Evolutionary conservation across 129 eudicot species (phyloP), one percentile per base, ranked within the genome.

Genomic region (Cynara cardunculus): DNA sequence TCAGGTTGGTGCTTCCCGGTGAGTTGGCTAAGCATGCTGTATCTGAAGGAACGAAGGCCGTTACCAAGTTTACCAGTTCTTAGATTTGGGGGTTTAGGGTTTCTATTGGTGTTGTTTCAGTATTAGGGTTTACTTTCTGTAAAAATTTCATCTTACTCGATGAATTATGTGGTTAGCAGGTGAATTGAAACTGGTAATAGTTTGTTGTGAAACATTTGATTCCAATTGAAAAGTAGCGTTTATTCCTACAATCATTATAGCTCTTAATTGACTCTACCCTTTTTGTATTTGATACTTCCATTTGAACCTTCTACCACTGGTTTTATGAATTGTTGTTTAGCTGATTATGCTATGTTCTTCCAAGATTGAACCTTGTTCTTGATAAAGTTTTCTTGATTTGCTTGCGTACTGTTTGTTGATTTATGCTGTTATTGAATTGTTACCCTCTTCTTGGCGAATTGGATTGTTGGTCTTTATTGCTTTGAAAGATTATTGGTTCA

Each of bases 21-120:
- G 91, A 88, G 66, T 72, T 88, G 81, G 91, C 91, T 0, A 88
- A 88, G 56, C 89, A 88, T 34, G 91, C 91, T 1, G 89, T 85
- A 3, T 77, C 86, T 7, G 87, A 86, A 7, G 87, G 87, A 10
- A 87, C 87, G 0, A 88, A 86, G 73, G 92, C 92, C 1, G 92
- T 88, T 0, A 88, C 92, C 0, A 87, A 87, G 31, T 87, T 87
- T 69, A 87, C 90, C 7, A 87, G 90, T 12, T 70, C 78, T 77
- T 87, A 83, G 87, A 73, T 82, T 79, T 76, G 79, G 82, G 32
- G 72, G 41, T 0, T 69, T 59, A 11, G 16, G 73, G 74, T 24
- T 81, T 32, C 2, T n/a, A 25, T 67, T 68, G 65, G 3, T 73
- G 39, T 16, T 32, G 16, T 30, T 28, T 72, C 16, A 35, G 69